These are phyloP conservation scores for Penicillium ucsense DNA, from an alignment of 495 filamentous ascomycete species.

Conservation along the genomic window DNA sequence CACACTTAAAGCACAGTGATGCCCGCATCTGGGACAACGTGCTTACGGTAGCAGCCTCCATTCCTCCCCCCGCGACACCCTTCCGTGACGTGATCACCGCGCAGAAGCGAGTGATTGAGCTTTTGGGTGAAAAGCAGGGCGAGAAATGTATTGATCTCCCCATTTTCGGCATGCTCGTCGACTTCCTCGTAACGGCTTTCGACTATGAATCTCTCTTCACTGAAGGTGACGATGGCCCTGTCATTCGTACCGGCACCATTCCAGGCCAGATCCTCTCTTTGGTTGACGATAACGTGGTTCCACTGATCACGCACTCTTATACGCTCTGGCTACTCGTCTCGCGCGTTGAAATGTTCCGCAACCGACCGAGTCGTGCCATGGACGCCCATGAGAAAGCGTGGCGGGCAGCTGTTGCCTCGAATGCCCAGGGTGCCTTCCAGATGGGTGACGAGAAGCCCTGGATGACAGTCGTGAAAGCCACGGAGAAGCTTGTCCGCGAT, in stretches of 20 bases:
- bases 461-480: conserved; percentile 38
- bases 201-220: conserved; percentile 31
- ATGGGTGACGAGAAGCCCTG: conserved; percentile 41
- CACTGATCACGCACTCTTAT: conserved; percentile 71
- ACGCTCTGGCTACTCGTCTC: conserved; percentile 67
- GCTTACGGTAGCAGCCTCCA: conserved; percentile 69
- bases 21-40: conserved; percentile 95
- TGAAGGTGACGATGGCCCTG: conserved; percentile 9
- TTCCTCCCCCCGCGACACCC: conserved; percentile 59
- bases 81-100: conserved; percentile 66
- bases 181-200: conserved; percentile 51
- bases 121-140: conserved; percentile 55
- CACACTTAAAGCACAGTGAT: conserved; percentile 67
- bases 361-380: conserved; percentile 58
- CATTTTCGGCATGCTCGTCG: conserved; percentile 59
- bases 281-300: conserved; percentile 59
- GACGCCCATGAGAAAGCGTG: conserved; percentile 83
- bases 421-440: conserved; percentile 37
- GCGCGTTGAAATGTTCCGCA: conserved; percentile 58
- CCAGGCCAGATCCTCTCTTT: conserved; percentile 55
- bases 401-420: conserved; percentile 52
- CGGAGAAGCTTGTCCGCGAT: conserved; percentile 36
- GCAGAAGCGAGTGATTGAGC: conserved; percentile 60
- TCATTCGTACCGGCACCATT: conserved; percentile 36
- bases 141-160: conserved; percentile 71